These are phyloP conservation scores for Diplocarpon rosae DNA, from an alignment of 2,329 filamentous ascomycete species.

Conservation along the genomic window DNA sequence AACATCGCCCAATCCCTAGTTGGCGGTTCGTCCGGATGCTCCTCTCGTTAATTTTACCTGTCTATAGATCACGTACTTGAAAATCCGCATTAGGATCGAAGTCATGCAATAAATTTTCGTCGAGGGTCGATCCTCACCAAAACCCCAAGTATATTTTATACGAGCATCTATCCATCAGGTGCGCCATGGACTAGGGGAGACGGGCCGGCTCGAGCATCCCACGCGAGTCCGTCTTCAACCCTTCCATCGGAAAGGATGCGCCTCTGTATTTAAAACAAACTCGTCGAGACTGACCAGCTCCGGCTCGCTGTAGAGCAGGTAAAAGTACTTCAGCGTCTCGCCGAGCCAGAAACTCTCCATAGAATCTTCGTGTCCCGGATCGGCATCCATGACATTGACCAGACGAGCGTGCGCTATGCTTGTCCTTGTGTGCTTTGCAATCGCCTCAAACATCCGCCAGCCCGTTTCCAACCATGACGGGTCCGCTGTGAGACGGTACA, in stretches of 20 bases:
- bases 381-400: slow-evolving; percentile 27
- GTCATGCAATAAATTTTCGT: no score
- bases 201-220: no score
- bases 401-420: slow-evolving; percentile 33
- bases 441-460: slow-evolving; percentile 37
- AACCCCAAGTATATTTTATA: no score
- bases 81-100: no score
- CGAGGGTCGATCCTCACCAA: no score
- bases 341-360: slow-evolving; percentile 54
- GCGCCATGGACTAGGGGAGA: no score
- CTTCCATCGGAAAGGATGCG: slow-evolving; percentile 15
- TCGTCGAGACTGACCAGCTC: slow-evolving; percentile 47
- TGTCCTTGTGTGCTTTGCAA: slow-evolving; percentile 33
- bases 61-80: no score
- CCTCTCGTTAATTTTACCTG: no score
- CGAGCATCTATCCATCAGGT: no score
- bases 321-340: slow-evolving; percentile 54
- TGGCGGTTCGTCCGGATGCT: no score
- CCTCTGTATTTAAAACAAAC: slow-evolving; percentile 36
- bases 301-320: slow-evolving; percentile 39
- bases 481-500: slow-evolving; percentile 30
- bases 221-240: neutral
- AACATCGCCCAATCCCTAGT: no score
- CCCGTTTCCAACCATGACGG: slow-evolving; percentile 30
- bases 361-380: slow-evolving; percentile 32